A percentile compares a stretch with the other conserved stretches of the same genome.
phyloP scores from a whole-genome alignment of 2,329 filamentous ascomycete species.

The Ophiocordyceps camponoti-rufipedis region DNA sequence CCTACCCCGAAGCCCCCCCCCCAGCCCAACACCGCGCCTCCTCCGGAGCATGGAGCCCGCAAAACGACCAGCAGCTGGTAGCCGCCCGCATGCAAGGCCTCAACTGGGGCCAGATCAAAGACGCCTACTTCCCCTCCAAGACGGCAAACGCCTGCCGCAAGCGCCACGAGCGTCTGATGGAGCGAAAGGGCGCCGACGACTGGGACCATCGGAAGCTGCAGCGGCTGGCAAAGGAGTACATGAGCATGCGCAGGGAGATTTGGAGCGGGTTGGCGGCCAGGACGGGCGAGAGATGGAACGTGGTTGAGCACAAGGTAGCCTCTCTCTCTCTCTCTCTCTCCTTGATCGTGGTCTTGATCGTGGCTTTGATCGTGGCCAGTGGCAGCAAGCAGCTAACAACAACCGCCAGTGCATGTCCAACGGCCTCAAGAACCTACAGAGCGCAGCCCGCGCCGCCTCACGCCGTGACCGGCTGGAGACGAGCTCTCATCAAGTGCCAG shows the following conservation, averaged over 20 bases:
- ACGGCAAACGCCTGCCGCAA: slow-evolving; percentile 75
- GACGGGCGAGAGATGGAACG: slow-evolving; percentile 71
- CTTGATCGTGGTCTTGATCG: background rate
- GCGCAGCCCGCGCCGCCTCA: slow-evolving; percentile 45
- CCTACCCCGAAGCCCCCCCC: slow-evolving; percentile 18
- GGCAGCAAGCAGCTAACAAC: too few relatives aligned
- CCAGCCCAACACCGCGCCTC: slow-evolving; percentile 35
- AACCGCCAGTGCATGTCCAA: slow-evolving; percentile 51
- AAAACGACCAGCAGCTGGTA: slow-evolving; percentile 59
- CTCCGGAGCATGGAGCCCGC: slow-evolving; percentile 51
- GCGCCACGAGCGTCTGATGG: slow-evolving; percentile 69
- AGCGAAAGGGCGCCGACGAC: slow-evolving; percentile 54
- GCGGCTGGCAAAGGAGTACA: slow-evolving; percentile 58
- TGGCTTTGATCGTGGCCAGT: background rate
- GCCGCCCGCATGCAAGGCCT: slow-evolving; percentile 53
- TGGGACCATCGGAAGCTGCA: slow-evolving; percentile 66
- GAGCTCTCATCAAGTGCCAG: slow-evolving; percentile 14
- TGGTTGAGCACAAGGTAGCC: slow-evolving; percentile 41
- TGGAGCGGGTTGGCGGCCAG: slow-evolving; percentile 57
- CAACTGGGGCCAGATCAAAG: slow-evolving; percentile 71
- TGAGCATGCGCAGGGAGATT: slow-evolving; percentile 62
- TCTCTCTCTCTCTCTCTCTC: background rate
- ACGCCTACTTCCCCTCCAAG: slow-evolving; percentile 59
- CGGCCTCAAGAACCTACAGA: slow-evolving; percentile 64
- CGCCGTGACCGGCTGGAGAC: slow-evolving; percentile 44